Percentiles rank a stretch among this genome's conserved stretches.
phyloP scores from a whole-genome alignment of 2,329 filamentous ascomycete genomes.

The Aquanectria penicillioides region DNA sequence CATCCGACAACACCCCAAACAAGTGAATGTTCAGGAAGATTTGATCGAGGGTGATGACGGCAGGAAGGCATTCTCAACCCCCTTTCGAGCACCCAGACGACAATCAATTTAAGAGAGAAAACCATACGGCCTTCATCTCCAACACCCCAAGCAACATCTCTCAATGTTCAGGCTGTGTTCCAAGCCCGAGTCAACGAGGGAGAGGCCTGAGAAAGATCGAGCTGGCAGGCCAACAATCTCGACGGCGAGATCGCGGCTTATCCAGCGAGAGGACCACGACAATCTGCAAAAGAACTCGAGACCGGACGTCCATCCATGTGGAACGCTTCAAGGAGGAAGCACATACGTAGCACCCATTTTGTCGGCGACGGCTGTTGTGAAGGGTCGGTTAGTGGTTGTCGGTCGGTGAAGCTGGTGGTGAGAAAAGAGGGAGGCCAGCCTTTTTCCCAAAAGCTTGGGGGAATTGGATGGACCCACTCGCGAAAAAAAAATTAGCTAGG shows the following conservation, averaged over 20 bases:
- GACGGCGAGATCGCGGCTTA: constrained; percentile 43
- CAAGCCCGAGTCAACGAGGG: constrained; percentile 64
- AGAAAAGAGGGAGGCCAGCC: constrained; percentile 19
- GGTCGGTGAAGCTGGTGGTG: constrained; percentile 37
- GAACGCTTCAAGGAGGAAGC: constrained; percentile 51
- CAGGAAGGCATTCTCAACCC: constrained; percentile 41
- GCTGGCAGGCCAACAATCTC: constrained; percentile 66
- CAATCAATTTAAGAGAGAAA: constrained; percentile 84
- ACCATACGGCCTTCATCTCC: constrained; percentile 73
- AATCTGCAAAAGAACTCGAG: constrained; percentile 70
- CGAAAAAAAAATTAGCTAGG: constrained; percentile 40
- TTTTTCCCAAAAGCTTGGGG: constrained; percentile 32
- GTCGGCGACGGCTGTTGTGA: constrained; percentile 50
- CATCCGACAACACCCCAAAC: constrained; percentile 81
- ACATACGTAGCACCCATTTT: constrained; percentile 66
- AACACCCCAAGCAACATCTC: constrained; percentile 77
- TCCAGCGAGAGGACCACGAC: constrained; percentile 88
- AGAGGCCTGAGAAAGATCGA: constrained; percentile 77
- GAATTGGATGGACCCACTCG: constrained; percentile 18
- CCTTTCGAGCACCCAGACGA: constrained; percentile 52
- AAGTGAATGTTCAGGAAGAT: constrained; percentile 51
- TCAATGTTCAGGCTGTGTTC: constrained; percentile 60
- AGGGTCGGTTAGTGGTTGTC: constrained; percentile 52
- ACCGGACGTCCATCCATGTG: constrained; percentile 56
- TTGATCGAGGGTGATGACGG: constrained; percentile 44